These are phyloP conservation scores for Urtica urens DNA, from an alignment of 306 rosid genomes.

Conservation along the genomic window DNA sequence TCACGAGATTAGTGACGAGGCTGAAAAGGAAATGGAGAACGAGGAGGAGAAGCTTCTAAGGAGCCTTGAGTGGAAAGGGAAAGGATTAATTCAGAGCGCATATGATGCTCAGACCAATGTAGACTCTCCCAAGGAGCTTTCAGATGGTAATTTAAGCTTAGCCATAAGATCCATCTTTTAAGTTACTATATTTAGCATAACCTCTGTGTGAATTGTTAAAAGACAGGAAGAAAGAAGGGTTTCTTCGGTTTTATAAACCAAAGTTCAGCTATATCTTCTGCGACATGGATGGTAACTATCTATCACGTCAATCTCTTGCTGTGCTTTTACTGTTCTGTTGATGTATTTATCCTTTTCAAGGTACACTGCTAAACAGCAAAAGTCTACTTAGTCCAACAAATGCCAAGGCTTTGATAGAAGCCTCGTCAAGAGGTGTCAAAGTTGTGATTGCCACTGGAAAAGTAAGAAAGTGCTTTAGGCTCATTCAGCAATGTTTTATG, in stretches of 20 bases:
- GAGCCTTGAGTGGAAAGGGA: slow-evolving; percentile 79
- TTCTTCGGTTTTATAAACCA: slow-evolving; percentile 69
- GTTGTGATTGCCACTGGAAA: slow-evolving; percentile 95
- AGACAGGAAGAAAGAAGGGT: slow-evolving; percentile 88
- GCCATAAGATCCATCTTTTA: background rate
- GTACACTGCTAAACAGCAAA: slow-evolving; percentile 80
- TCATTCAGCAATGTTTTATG: background rate
- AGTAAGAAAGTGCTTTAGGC: slow-evolving; percentile 41
- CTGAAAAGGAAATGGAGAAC: slow-evolving; percentile 83
- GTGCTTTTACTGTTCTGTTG: slow-evolving; percentile 16
- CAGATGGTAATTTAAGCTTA: slow-evolving; percentile 34
- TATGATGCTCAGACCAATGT: slow-evolving; percentile 33
- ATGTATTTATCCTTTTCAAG: slow-evolving; percentile 24
- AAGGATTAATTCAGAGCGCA: slow-evolving; percentile 78
- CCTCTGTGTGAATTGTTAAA: slow-evolving; percentile 56
- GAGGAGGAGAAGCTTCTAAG: slow-evolving; percentile 69
- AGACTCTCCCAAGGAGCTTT: slow-evolving; percentile 21
- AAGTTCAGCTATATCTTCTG: slow-evolving; percentile 86
- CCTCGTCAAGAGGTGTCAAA: slow-evolving; percentile 68
- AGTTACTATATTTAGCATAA: slow-evolving; percentile 19
- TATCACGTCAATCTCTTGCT: background rate
- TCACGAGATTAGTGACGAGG: slow-evolving; percentile 78
- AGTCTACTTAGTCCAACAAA: slow-evolving; percentile 58
- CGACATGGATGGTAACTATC: slow-evolving; percentile 95
- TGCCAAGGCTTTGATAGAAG: slow-evolving; percentile 68